phyloP scores from a whole-genome alignment of 805 yeast genomes.

The Zygotorulaspora chibaensis region DNA sequence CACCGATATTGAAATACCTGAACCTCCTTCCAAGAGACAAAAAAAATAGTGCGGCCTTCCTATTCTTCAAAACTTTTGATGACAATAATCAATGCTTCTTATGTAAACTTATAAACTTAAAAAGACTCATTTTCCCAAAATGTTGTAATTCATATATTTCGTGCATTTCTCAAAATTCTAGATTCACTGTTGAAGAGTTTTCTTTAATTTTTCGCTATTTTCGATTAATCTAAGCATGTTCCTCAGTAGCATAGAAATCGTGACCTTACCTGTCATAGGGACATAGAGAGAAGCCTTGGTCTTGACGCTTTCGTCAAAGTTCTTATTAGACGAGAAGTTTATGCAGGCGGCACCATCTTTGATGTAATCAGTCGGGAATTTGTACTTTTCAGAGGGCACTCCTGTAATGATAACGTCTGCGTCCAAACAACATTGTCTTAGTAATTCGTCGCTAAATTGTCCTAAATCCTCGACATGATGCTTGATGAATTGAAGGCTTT shows the following conservation, averaged over 20 bases:
- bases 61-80: background rate
- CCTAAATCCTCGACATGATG: constrained; percentile 71
- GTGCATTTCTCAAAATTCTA: too few relatives aligned
- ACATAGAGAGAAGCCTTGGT: constrained; percentile 85
- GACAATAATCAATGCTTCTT: background rate
- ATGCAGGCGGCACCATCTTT: constrained; percentile 87
- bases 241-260: constrained; percentile 89
- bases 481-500: constrained; percentile 72
- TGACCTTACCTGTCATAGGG: constrained; percentile 94
- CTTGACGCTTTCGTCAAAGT: constrained; percentile 80
- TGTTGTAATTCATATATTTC: background rate
- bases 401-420: constrained; percentile 96
- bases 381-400: constrained; percentile 79
- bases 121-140: constrained; percentile 7
- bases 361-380: constrained; percentile 77
- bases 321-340: constrained; percentile 85
- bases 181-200: background rate
- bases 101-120: background rate
- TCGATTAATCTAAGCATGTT: constrained; percentile 78
- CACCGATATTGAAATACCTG: constrained; percentile 29
- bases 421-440: constrained; percentile 61
- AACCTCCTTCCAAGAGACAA: constrained; percentile 31
- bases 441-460: constrained; percentile 36
- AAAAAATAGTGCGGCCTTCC: constrained; percentile 17
- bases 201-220: constrained; percentile 43